Conservation (phyloP, 768 basidiomycete species). For the Filobasidium wieringae region DNA sequence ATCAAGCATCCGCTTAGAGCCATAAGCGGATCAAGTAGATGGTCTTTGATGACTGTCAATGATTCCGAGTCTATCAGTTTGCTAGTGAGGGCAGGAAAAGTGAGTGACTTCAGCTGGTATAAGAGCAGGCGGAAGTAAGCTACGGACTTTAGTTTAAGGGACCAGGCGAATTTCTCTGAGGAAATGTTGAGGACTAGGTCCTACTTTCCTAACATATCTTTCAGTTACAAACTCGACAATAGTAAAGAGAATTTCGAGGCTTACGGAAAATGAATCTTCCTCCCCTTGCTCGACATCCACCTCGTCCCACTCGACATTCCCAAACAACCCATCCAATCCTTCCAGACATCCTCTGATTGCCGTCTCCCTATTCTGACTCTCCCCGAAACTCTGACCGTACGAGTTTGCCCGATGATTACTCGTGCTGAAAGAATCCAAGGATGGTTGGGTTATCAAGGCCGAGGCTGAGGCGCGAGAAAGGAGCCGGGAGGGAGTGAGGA, state of each 20-base stretch:
- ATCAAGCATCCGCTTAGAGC: background rate
- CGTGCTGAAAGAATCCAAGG: background rate
- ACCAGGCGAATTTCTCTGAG: background rate
- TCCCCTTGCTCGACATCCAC: background rate
- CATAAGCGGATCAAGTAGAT: background rate
- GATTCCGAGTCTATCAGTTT: background rate
- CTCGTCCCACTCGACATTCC: background rate
- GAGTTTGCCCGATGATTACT: background rate
- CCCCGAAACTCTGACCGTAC: background rate
- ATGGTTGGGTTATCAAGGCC: background rate
- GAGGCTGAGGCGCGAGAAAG: background rate
- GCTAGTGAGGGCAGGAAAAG: background rate
- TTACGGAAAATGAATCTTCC: background rate
- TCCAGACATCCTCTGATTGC: background rate
- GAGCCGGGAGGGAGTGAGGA: background rate
- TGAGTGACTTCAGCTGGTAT: background rate
- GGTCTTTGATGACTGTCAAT: background rate
- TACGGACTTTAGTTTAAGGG: background rate
- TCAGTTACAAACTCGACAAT: background rate
- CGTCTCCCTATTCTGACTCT: background rate
- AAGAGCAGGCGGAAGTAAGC: background rate
- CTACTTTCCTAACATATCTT: background rate
- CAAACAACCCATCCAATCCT: background rate
- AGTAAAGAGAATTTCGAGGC: background rate
- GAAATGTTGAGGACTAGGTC: background rate